Percentiles rank a stretch among this genome's conserved stretches.
Conservation (phyloP, 805 yeast species). For the Yueomyces sp. region DNA sequence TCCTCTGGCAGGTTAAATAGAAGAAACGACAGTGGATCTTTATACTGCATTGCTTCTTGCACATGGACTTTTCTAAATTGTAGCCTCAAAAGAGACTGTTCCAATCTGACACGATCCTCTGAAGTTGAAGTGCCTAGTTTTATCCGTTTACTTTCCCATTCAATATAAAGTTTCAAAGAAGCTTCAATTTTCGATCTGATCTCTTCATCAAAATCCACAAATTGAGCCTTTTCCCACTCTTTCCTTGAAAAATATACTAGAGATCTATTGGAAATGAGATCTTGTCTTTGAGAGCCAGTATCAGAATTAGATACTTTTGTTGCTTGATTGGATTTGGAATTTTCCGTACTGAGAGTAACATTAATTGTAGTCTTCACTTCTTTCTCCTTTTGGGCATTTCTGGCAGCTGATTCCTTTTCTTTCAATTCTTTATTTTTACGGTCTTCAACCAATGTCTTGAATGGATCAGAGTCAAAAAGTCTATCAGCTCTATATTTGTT, state of each 20-base stretch:
- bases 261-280: constrained; percentile 1
- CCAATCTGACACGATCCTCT: constrained; percentile 8
- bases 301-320: not conserved
- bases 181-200: constrained; percentile 50
- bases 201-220: constrained; percentile 54
- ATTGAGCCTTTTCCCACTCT: constrained; percentile 59
- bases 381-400: constrained; percentile 37
- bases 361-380: constrained; percentile 34
- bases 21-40: constrained; percentile 35
- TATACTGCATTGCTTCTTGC: constrained; percentile 53
- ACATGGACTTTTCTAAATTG: constrained; percentile 66
- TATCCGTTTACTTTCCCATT: constrained; percentile 30
- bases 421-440: constrained; percentile 30
- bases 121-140: constrained; percentile 2
- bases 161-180: constrained; percentile 41
- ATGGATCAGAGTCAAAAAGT: constrained; percentile 64
- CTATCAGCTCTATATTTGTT: constrained; percentile 36
- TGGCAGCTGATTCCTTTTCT: constrained; percentile 35
- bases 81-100: constrained; percentile 27
- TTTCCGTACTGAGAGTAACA: constrained; percentile 18
- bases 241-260: constrained; percentile 30
- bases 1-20: constrained; percentile 88
- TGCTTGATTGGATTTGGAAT: constrained; percentile 3
- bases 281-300: not conserved
- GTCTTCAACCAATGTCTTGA: constrained; percentile 48